Conservation (phyloP, 2,329 filamentous ascomycete genomes). For the Corinectria fuckeliana region DNA sequence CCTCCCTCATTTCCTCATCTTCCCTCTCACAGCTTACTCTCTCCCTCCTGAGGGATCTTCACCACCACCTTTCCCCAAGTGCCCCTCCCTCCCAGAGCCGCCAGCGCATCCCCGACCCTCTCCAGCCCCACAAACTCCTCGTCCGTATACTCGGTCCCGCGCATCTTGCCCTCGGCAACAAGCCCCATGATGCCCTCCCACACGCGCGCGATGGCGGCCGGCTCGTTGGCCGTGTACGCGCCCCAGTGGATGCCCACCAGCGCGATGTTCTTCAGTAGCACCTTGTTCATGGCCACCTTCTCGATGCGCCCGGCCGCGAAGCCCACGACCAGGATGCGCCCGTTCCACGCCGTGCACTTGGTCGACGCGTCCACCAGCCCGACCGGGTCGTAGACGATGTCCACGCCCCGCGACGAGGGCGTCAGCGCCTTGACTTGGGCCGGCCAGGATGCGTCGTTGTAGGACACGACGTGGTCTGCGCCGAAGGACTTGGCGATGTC, state of each 20-base stretch:
- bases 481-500: slow-evolving; percentile 81
- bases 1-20: not conserved
- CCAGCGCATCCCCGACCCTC: slow-evolving; percentile 75
- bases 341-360: slow-evolving; percentile 95
- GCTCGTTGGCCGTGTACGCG: slow-evolving; percentile 77
- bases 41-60: slow-evolving; percentile 74
- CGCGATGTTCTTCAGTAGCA: slow-evolving; percentile 91
- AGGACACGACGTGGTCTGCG: slow-evolving; percentile 84
- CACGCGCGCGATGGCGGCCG: slow-evolving; percentile 71
- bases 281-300: slow-evolving; percentile 90
- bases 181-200: slow-evolving; percentile 85
- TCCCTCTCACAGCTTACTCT: slow-evolving; percentile 59
- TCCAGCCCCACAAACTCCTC: slow-evolving; percentile 84
- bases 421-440: slow-evolving; percentile 77
- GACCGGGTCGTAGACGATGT: slow-evolving; percentile 95
- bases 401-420: slow-evolving; percentile 74
- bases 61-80: slow-evolving; percentile 98
- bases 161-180: slow-evolving; percentile 79
- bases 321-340: slow-evolving; percentile 83
- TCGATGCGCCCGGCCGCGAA: slow-evolving; percentile 81
- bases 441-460: slow-evolving; percentile 70
- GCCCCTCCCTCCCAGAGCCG: slow-evolving; percentile 77
- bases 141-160: slow-evolving; percentile 82
- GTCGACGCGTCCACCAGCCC: slow-evolving; percentile 86
- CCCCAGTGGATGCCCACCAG: slow-evolving; percentile 94